Evolutionary conservation across 2,329 filamentous ascomycete species (phyloP).

Genomic region (Tolypocladium amazonense): DNA sequence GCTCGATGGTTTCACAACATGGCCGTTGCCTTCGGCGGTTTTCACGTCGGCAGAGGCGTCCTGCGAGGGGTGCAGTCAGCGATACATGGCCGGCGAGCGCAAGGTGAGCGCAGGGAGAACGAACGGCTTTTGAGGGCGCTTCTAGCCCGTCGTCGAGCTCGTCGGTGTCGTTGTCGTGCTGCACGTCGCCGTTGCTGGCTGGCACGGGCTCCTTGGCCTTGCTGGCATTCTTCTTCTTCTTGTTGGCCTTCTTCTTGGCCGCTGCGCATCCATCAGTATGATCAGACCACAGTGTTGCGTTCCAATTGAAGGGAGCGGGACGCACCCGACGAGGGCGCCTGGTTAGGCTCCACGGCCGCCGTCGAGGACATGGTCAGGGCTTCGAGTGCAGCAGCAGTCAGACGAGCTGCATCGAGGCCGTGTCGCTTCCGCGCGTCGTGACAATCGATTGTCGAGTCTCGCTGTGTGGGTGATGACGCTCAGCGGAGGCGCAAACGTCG

Average conservation of each 20-base stretch:
- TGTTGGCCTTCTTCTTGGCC: slow-evolving; percentile 46
- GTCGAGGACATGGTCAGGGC: slow-evolving; percentile 28
- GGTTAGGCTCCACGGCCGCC: slow-evolving; percentile 21
- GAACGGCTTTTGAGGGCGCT: slow-evolving; percentile 22
- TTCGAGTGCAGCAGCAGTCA: background rate
- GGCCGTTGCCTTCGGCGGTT: slow-evolving; percentile 24
- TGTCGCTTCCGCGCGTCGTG: background rate
- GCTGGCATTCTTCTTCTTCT: slow-evolving; percentile 47
- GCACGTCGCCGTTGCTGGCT: slow-evolving; percentile 20
- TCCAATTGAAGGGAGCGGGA: slow-evolving; percentile 7
- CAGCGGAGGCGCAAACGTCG: background rate
- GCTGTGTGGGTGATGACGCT: background rate
- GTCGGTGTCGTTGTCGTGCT: slow-evolving; percentile 25
- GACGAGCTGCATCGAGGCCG: background rate
- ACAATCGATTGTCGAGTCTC: background rate
- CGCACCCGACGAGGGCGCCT: slow-evolving; percentile 25
- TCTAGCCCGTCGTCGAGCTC: slow-evolving; percentile 35
- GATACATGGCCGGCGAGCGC: slow-evolving; percentile 3
- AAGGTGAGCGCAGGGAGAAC: slow-evolving; percentile 2
- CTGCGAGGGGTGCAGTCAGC: slow-evolving; percentile 11
- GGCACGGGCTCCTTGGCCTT: slow-evolving; percentile 32
- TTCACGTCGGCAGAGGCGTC: slow-evolving; percentile 14
- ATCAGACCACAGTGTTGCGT: slow-evolving; percentile 19
- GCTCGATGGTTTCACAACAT: slow-evolving; percentile 22
- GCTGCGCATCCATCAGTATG: slow-evolving; percentile 19